Percentiles rank a stretch among this genome's conserved stretches.
Conservation (phyloP, 163 green algal species). For the Trebouxia gelatinosa region DNA sequence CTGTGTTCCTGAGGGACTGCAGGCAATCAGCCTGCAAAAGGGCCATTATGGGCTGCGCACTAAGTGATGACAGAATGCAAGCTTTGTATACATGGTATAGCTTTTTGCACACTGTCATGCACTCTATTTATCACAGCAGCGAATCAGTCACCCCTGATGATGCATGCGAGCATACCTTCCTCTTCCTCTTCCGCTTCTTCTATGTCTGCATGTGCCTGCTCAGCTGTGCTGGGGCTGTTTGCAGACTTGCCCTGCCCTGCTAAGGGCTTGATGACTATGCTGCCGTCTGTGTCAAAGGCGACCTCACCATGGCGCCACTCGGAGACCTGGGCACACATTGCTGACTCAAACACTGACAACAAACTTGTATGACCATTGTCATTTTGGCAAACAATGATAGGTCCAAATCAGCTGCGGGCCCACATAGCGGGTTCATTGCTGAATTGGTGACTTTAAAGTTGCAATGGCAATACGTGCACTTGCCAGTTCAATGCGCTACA, state of each 20-base stretch:
- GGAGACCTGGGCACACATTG: slow-evolving; percentile 33
- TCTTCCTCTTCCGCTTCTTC: slow-evolving; percentile 28
- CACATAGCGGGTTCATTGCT: too few relatives aligned
- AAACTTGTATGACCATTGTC: background rate
- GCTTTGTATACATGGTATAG: too few relatives aligned
- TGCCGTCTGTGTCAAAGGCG: background rate
- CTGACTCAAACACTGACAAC: background rate
- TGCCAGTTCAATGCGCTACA: too few relatives aligned
- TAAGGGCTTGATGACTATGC: slow-evolving; percentile 29
- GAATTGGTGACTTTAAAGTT: too few relatives aligned
- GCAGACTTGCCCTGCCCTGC: background rate
- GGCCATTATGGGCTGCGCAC: background rate
- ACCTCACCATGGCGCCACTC: slow-evolving; percentile 40
- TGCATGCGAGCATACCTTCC: too few relatives aligned
- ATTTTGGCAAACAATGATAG: too few relatives aligned
- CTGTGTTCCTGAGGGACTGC: background rate
- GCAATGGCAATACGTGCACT: too few relatives aligned
- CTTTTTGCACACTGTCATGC: slow-evolving; percentile 27
- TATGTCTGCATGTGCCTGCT: background rate
- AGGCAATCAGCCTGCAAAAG: background rate
- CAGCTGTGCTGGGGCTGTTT: background rate
- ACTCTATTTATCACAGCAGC: background rate
- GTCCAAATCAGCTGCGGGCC: too few relatives aligned
- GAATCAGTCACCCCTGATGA: background rate
- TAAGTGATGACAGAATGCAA: too few relatives aligned